Percentiles rank a stretch among this genome's conserved stretches.
Evolutionary conservation across 345 rosid species (phyloP).

Genomic region (Lumnitzera racemosa): DNA sequence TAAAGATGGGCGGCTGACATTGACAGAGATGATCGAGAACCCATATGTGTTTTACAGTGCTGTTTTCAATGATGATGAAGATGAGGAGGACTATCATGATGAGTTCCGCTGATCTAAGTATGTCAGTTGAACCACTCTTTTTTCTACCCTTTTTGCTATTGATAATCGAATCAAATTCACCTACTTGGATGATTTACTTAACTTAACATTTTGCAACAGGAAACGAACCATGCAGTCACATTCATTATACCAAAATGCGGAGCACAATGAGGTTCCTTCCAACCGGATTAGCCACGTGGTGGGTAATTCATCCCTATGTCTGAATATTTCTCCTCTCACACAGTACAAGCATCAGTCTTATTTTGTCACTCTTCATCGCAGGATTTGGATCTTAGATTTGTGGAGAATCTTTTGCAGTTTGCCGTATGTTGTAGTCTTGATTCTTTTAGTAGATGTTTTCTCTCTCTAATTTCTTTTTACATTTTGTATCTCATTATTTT

Average conservation of each 20-base stretch:
- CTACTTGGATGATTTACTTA: no score
- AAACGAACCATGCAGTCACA: no score
- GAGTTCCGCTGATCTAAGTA: conserved; percentile 63
- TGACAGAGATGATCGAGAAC: conserved; percentile 82
- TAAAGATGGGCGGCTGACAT: conserved; percentile 70
- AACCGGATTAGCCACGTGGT: no score
- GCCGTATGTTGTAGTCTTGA: background rate
- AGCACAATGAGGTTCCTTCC: no score
- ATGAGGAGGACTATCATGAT: conserved; percentile 62
- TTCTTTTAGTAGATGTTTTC: conserved; percentile 1
- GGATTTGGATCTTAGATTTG: conserved; percentile 1
- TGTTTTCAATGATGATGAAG: conserved; percentile 72
- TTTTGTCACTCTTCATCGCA: conserved; percentile 1
- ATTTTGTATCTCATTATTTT: no score
- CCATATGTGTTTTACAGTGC: conserved; percentile 95
- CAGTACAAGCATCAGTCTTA: background rate
- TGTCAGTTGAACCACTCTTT: conserved; percentile 10
- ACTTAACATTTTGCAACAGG: no score
- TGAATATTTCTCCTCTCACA: background rate
- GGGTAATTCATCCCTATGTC: background rate
- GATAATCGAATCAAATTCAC: background rate
- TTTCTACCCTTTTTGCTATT: background rate
- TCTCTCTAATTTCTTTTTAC: no score
- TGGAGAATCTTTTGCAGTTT: background rate
- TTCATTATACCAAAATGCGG: no score